These are phyloP conservation scores for Komagataella kurtzmanii DNA, from an alignment of 805 yeast species.

Conservation along the genomic window DNA sequence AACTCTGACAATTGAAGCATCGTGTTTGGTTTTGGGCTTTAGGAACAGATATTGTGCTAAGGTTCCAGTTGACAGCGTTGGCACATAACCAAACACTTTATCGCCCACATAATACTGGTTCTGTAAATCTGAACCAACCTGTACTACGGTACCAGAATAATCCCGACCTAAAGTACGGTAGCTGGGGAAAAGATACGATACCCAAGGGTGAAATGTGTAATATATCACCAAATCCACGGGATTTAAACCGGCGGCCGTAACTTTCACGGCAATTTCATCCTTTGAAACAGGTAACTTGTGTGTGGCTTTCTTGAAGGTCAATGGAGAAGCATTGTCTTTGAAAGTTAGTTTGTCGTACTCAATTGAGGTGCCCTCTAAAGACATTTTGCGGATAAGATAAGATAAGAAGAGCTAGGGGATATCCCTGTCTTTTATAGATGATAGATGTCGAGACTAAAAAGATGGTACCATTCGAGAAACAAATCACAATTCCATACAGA, in stretches of 20 bases:
- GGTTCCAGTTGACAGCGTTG: conserved; percentile 20
- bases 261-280: not conserved
- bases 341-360: not conserved
- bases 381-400: not conserved
- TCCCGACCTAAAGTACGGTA: conserved; percentile 9
- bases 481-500: no score
- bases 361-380: not conserved
- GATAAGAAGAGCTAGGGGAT: not conserved
- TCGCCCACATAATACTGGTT: conserved; percentile 8
- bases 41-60: conserved; percentile 31
- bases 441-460: no score
- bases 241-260: not conserved
- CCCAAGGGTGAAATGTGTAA: not conserved
- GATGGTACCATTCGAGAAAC: no score
- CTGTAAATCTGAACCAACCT: conserved; percentile 8
- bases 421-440: no score
- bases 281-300: not conserved
- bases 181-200: not conserved
- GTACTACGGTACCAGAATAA: conserved; percentile 11
- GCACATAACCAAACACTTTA: conserved; percentile 7
- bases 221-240: not conserved
- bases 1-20: conserved; percentile 14
- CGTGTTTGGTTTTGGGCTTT: conserved; percentile 16
- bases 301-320: not conserved
- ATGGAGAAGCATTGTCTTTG: not conserved